Base-by-base conservation (phyloP, 2,329 filamentous ascomycete genomes). In the Arachnomyces sp. region DNA sequence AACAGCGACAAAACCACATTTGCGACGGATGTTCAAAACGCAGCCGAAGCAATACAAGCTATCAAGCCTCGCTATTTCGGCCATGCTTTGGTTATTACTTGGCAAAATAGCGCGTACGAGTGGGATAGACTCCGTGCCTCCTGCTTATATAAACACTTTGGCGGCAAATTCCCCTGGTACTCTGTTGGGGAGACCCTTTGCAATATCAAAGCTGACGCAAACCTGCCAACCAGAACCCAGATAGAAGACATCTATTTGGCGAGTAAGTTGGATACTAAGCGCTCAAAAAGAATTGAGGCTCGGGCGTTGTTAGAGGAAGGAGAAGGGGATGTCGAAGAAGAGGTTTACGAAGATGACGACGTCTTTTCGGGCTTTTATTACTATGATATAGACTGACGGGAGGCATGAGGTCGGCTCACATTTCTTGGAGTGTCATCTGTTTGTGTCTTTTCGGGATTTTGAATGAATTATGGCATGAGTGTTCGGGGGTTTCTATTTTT, bases 61-160 rank as follows among this genome's bases (percentile, higher is more conserved):
- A 58, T 68, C 14, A 37, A 49, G 11, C 57, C 60, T 1, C 62
- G 59, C 2, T 20, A 44, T 6, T 36, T 49, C 7, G 47, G 52
- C 12, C 64, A 68, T 42, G 51, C 55, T 2, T 42, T 66, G 7
- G 45, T 57, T 13, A 47, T 56, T 31, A 57, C 54, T 6, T 66
- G 63, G 63, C 51, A 48, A 35, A 53, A 57, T 38, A 56, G 53
- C 32, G 47, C 36, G 1, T 36, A 49, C 14, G 57, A 60, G 33
- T 65, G 59, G 58, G 46, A 49, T 6, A 47, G 47, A 3, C 28
- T 69, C 3, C 47, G 66, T 31, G 66, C 67, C 2, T 67, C 65
- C 1, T 62, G 54, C 18, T 48, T 57, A 1, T 65, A 69, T 43
- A 38, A 47, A 9, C 2, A 38, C 28, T n/a, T 16, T 15, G 13